Base-by-base conservation (phyloP, 306 rosid species). In the Sicyos edulis region DNA sequence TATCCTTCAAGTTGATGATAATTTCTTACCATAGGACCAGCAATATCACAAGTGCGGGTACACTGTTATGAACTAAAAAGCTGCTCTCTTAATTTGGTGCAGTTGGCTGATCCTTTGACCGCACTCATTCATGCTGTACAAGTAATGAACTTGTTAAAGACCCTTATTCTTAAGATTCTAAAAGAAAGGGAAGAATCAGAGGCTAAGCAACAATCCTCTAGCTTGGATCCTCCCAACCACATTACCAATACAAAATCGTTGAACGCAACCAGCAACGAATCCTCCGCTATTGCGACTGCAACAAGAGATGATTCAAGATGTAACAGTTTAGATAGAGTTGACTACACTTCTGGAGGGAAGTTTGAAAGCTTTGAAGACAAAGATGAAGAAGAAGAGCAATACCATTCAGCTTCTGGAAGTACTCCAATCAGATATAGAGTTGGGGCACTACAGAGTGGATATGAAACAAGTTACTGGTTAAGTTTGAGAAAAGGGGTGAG, bases 91-190 rank as follows among this genome's bases (percentile, higher is more conserved):
- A 73, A 68, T 54, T 65, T 65, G 54, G n/a, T 70, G 85, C 91
- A 92, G 97, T 86, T 92, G 96, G 90, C 90, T 9, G 96, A 92
- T 78, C 96, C 96, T 67, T 81, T 90, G 78, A 92, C 93, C 4
- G 96, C 98, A 70, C 67, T 92, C 80, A 87, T 91, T 70, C 96
- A 90, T 70, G 96, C 98, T 37, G 98, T 90, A 45, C 98, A 90
- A 87, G 96, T 92, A 57, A 90, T 92, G 98, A 92, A 92, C 80
- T 85, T 90, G 74, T 86, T 92, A 3, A 92, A 88, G 86, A 86
- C 96, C 70, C 77, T 90, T 81, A 87, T 92, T 78, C 80, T 86
- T 72, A 84, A 85, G 87, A 83, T 77, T 13, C 76, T 83, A 15
- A 75, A 86, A n/a, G 90, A 88, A 71, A 85, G 98, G 76, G 84